phyloP scores from a whole-genome alignment of 208 protist genomes.

The Trypanosoma rangeli region DNA sequence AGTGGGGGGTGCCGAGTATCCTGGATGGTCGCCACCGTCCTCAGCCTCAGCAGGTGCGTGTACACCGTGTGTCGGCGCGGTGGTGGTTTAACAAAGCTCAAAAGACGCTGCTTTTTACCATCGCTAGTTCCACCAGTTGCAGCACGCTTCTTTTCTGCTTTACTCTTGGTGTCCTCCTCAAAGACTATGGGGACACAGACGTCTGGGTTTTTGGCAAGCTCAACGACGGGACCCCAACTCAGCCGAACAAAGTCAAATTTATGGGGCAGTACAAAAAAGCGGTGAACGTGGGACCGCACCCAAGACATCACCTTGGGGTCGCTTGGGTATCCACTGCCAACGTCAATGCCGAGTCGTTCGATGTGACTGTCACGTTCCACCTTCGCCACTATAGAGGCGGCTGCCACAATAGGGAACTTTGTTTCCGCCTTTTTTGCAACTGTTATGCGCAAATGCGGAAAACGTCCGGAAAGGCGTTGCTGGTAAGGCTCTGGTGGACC shows the following conservation, averaged over 20 bases:
- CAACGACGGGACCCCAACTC: slow-evolving; percentile 72
- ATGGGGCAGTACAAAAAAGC: slow-evolving; percentile 68
- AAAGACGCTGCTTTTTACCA: slow-evolving; percentile 39
- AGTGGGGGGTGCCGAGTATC: slow-evolving; percentile 28
- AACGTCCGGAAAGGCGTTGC: slow-evolving; percentile 61
- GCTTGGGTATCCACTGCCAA: slow-evolving; percentile 83
- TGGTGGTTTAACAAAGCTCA: slow-evolving; percentile 62
- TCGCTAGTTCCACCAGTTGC: slow-evolving; percentile 5
- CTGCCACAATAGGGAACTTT: slow-evolving; percentile 90
- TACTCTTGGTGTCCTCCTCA: slow-evolving; percentile 56
- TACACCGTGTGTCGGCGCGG: slow-evolving; percentile 54
- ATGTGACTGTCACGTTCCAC: slow-evolving; percentile 65
- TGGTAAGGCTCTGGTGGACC: slow-evolving; percentile 86
- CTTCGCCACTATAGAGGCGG: slow-evolving; percentile 94
- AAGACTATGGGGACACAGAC: slow-evolving; percentile 67
- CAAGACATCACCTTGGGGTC: slow-evolving; percentile 72
- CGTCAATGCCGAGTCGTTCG: slow-evolving; percentile 41
- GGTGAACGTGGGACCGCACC: slow-evolving; percentile 70
- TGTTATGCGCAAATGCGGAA: slow-evolving; percentile 86
- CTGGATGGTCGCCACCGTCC: slow-evolving; percentile 28
- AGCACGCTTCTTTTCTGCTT: slow-evolving; percentile 32
- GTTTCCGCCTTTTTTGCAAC: slow-evolving; percentile 91
- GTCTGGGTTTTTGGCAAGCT: slow-evolving; percentile 46
- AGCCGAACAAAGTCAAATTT: slow-evolving; percentile 65
- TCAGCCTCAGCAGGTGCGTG: slow-evolving; percentile 58